Conservation (phyloP, 768 basidiomycete species). For the Pulveroboletus sp. region DNA sequence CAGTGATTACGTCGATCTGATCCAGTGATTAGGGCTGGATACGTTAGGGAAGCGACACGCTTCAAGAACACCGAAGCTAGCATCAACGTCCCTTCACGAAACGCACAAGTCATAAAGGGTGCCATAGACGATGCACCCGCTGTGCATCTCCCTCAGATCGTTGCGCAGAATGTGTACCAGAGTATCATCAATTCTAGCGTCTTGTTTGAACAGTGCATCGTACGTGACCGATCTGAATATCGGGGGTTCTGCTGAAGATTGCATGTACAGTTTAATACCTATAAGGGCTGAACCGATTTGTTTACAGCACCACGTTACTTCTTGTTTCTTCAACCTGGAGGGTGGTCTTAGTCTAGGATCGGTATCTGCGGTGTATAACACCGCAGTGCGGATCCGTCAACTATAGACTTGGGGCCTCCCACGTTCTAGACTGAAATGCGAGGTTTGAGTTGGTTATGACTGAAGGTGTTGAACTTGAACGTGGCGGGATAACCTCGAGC, state of each 20-base stretch:
- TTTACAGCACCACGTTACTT: too few relatives aligned
- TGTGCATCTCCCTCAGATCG: conserved; percentile 20
- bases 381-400: background rate
- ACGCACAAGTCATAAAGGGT: conserved; percentile 18
- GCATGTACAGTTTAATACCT: conserved; percentile 12
- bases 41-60: conserved; percentile 26
- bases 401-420: too few relatives aligned
- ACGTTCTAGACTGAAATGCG: too few relatives aligned
- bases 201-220: conserved; percentile 23
- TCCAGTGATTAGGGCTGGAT: conserved; percentile 8
- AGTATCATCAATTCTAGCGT: conserved; percentile 20
- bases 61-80: conserved; percentile 18
- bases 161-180: conserved; percentile 21
- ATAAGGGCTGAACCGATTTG: background rate
- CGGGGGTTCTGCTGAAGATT: background rate
- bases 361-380: background rate
- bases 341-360: background rate
- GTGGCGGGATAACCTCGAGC: too few relatives aligned
- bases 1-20: background rate
- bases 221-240: background rate
- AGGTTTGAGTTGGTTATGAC: too few relatives aligned
- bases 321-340: too few relatives aligned
- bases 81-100: conserved; percentile 12
- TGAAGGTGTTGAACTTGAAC: too few relatives aligned
- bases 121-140: conserved; percentile 18